These are phyloP conservation scores for Pleurotus cornucopiae DNA, from an alignment of 768 basidiomycete species.

Conservation along the genomic window DNA sequence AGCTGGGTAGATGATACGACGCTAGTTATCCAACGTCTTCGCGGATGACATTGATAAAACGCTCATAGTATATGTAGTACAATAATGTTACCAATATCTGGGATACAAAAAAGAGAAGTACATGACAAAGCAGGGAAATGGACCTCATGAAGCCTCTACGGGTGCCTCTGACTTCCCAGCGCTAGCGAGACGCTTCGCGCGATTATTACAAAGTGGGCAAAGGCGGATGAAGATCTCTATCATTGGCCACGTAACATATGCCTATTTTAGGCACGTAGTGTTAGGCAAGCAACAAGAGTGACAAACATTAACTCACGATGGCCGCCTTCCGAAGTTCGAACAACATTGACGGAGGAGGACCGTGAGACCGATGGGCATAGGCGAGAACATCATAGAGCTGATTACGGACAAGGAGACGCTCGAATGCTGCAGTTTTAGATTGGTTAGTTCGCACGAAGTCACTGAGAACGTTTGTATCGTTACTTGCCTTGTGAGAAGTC, in stretches of 20 bases:
- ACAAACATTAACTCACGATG: slow-evolving; percentile 41
- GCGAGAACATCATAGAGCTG: slow-evolving; percentile 69
- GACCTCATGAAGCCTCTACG: not conserved
- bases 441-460: too few relatives aligned
- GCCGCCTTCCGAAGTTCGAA: slow-evolving; percentile 51
- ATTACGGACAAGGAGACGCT: slow-evolving; percentile 59
- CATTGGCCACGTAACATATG: slow-evolving; percentile 71
- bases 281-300: not conserved
- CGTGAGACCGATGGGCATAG: slow-evolving; percentile 61
- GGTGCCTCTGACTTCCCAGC: slow-evolving; percentile 7
- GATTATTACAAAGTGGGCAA: slow-evolving; percentile 46
- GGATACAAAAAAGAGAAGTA: slow-evolving; percentile 16
- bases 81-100: slow-evolving; percentile 19
- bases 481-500: not conserved
- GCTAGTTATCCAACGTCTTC: slow-evolving; percentile 39
- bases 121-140: not conserved
- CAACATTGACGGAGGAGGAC: slow-evolving; percentile 49
- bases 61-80: slow-evolving; percentile 29
- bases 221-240: slow-evolving; percentile 60
- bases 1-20: slow-evolving; percentile 45
- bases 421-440: slow-evolving; percentile 31
- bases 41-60: slow-evolving; percentile 28
- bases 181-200: slow-evolving; percentile 7
- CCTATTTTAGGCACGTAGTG: slow-evolving; percentile 29
- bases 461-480: not conserved